Conservation (phyloP, 2,329 filamentous ascomycete genomes). For the Dactylonectria estremocensis region DNA sequence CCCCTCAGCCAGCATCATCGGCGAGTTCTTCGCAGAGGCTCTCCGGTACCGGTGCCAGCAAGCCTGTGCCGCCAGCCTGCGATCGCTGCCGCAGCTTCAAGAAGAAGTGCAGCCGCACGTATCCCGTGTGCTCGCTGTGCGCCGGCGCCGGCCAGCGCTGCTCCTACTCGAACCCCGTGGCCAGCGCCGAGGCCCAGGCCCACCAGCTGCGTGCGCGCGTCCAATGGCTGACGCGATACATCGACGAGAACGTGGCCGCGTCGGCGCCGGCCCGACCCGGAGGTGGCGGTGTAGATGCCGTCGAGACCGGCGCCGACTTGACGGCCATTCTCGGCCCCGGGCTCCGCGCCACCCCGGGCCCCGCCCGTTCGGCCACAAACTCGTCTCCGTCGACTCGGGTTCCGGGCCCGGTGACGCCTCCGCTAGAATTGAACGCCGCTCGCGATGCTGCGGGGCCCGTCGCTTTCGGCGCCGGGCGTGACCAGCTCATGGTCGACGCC, state of each 20-base stretch:
- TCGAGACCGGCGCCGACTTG: constrained; percentile 57
- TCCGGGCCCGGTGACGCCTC: constrained; percentile 37
- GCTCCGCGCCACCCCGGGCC: constrained; percentile 5
- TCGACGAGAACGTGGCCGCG: constrained; percentile 53
- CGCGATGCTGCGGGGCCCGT: constrained; percentile 24
- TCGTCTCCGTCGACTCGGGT: constrained; percentile 34
- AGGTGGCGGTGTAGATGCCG: constrained; percentile 51
- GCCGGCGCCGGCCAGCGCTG: constrained; percentile 57
- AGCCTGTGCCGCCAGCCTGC: constrained; percentile 50
- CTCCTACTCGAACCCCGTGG: constrained; percentile 52
- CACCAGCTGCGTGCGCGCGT: constrained; percentile 58
- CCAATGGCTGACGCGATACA: constrained; percentile 57
- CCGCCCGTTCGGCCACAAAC: constrained; percentile 19
- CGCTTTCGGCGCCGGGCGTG: constrained; percentile 24
- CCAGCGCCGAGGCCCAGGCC: constrained; percentile 51
- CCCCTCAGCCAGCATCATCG: constrained; percentile 7
- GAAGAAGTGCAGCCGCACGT: constrained; percentile 62
- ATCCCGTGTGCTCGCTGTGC: constrained; percentile 58
- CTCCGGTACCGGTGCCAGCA: constrained; percentile 16
- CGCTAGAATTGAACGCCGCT: constrained; percentile 26
- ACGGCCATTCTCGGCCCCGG: constrained; percentile 27
- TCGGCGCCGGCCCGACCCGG: constrained; percentile 44
- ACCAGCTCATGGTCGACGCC: constrained; percentile 28
- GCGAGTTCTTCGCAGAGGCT: constrained; percentile 2
- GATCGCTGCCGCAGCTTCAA: constrained; percentile 62